A percentile compares a stretch with the other conserved stretches of the same genome.
Evolutionary conservation across 495 filamentous ascomycete species (phyloP).

Genomic region (Thermothielavioides terrestris): DNA sequence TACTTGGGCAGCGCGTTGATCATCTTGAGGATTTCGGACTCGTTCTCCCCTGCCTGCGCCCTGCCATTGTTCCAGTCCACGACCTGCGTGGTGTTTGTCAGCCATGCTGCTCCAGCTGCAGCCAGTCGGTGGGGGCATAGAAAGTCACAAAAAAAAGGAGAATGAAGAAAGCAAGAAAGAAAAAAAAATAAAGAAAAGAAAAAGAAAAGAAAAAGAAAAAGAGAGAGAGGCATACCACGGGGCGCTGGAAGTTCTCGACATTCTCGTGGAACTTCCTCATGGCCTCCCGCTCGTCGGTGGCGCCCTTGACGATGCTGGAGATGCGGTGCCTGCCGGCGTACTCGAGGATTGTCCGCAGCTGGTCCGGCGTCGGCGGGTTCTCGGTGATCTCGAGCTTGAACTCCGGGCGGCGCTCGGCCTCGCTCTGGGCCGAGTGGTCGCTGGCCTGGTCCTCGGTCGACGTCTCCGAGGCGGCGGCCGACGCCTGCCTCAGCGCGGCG

Average conservation of each 20-base stretch:
- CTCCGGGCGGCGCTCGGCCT: slow-evolving; percentile 32
- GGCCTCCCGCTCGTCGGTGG: slow-evolving; percentile 63
- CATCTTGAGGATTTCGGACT: slow-evolving; percentile 80
- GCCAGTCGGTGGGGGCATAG: too few species aligned
- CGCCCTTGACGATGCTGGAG: slow-evolving; percentile 59
- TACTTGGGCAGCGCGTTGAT: slow-evolving; percentile 47
- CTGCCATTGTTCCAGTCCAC: slow-evolving; percentile 94
- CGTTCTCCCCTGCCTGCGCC: slow-evolving; percentile 63
- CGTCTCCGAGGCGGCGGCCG: slow-evolving; percentile 47
- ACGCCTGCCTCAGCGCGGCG: slow-evolving; percentile 65
- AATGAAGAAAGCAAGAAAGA: not conserved
- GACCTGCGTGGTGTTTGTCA: slow-evolving; percentile 37
- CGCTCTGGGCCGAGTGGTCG: slow-evolving; percentile 33
- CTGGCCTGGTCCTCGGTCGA: slow-evolving; percentile 61
- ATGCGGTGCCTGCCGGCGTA: slow-evolving; percentile 56
- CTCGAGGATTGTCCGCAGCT: slow-evolving; percentile 79
- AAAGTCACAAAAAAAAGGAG: too few species aligned
- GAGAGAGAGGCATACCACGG: slow-evolving; percentile 48
- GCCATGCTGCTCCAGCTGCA: not conserved
- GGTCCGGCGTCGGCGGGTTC: slow-evolving; percentile 68
- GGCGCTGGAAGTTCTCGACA: slow-evolving; percentile 55
- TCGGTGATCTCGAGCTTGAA: slow-evolving; percentile 87
- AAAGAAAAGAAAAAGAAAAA: not conserved
- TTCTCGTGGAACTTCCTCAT: slow-evolving; percentile 59
- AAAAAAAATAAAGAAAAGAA: not conserved